Evolutionary conservation across 805 yeast species (phyloP).

Genomic region (Jamesozyma spencerorum): DNA sequence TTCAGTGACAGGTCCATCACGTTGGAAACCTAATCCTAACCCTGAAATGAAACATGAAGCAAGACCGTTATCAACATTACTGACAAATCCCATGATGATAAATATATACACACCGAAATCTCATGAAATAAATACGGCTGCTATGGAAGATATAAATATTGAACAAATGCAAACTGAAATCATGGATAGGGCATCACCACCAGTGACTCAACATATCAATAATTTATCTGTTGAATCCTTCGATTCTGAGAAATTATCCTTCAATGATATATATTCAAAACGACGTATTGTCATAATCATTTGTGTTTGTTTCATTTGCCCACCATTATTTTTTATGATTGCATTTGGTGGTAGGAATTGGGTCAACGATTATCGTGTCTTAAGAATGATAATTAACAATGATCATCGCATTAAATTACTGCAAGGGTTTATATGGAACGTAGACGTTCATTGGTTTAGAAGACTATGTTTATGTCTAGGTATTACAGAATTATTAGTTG

Average conservation of each 20-base stretch:
- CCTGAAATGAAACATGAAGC: background rate
- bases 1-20: background rate
- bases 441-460: conserved; percentile 23
- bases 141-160: too few species aligned
- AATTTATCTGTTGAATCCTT: conserved; percentile 15
- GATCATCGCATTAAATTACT: conserved; percentile 20
- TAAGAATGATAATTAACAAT: conserved; percentile 21
- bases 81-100: background rate
- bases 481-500: conserved; percentile 14
- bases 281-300: conserved; percentile 13
- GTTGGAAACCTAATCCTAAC: background rate
- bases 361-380: conserved; percentile 16
- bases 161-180: too few species aligned
- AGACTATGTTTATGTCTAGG: conserved; percentile 30
- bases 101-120: too few species aligned
- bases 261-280: conserved; percentile 20
- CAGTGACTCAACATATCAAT: background rate
- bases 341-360: conserved; percentile 18
- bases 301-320: conserved; percentile 15
- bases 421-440: conserved; percentile 27
- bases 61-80: background rate
- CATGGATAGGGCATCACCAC: too few species aligned
- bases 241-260: conserved; percentile 14
- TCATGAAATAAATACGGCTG: too few species aligned
- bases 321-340: conserved; percentile 26